These are phyloP conservation scores for Solanum clarkiae DNA, from an alignment of 257 asterid species.

Conservation along the genomic window DNA sequence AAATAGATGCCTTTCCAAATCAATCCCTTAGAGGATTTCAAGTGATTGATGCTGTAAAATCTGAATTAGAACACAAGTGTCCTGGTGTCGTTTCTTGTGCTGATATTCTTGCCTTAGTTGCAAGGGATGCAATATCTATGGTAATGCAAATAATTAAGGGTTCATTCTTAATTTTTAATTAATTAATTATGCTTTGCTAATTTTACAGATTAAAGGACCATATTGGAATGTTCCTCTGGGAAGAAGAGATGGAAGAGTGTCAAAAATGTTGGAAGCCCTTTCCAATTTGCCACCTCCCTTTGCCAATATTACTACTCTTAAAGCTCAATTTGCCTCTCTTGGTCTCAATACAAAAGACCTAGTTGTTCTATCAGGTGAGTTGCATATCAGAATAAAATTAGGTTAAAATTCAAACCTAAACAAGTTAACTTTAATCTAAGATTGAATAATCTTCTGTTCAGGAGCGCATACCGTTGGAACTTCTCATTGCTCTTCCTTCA, in stretches of 20 bases:
- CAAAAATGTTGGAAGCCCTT: neutral
- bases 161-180: neutral
- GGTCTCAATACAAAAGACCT: slow-evolving; percentile 6
- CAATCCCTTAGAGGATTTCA: slow-evolving; percentile 33
- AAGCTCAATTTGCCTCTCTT: neutral
- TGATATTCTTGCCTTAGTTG: slow-evolving; percentile 28
- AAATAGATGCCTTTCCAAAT: slow-evolving; percentile 23
- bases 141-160: neutral
- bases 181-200: neutral
- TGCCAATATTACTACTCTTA: neutral
- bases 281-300: slow-evolving; percentile 1
- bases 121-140: slow-evolving; percentile 40
- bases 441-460: neutral
- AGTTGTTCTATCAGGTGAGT: slow-evolving; percentile 6
- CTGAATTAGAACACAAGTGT: slow-evolving; percentile 30
- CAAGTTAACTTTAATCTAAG: too few species aligned
- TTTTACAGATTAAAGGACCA: neutral
- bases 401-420: too few species aligned
- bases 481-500: slow-evolving; percentile 33
- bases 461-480: slow-evolving; percentile 55
- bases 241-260: slow-evolving; percentile 4
- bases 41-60: slow-evolving; percentile 33
- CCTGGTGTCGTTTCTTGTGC: slow-evolving; percentile 48
- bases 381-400: neutral
- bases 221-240: slow-evolving; percentile 1